phyloP scores from a whole-genome alignment of 352 stramenopile genomes.

The Nannochloropsis limnetica region DNA sequence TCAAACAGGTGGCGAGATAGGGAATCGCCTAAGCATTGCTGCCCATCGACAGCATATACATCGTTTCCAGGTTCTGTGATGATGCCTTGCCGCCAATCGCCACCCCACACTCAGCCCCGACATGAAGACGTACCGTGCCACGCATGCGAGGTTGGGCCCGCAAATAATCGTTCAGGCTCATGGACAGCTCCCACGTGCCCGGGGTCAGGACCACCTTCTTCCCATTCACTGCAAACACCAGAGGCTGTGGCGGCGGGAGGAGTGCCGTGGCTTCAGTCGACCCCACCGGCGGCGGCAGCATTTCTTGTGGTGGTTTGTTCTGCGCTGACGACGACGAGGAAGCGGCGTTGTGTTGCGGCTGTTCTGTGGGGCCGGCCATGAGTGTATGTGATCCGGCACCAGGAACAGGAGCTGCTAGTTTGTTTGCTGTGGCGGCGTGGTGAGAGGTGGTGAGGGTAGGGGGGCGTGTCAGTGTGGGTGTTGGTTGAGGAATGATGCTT shows the following conservation, averaged over 20 bases:
- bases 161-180: slow-evolving; percentile 21
- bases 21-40: neutral
- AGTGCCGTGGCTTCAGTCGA: too few species aligned
- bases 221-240: slow-evolving; percentile 20
- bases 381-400: neutral
- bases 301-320: neutral
- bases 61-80: neutral
- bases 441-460: too few species aligned
- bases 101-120: neutral
- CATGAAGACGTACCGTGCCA: neutral
- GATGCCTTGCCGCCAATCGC: neutral
- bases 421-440: neutral
- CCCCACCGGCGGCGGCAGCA: neutral
- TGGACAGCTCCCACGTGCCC: neutral
- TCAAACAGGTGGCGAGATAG: neutral
- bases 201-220: neutral
- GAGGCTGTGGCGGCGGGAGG: neutral
- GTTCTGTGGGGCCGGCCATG: neutral
- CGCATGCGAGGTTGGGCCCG: neutral
- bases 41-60: neutral
- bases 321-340: neutral
- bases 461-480: neutral
- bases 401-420: neutral
- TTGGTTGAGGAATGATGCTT: neutral
- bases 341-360: neutral